Percentiles rank a stretch among this genome's conserved stretches.
phyloP scores from a whole-genome alignment of 192 early-diverging fungal species.

The Backusella sp. region DNA sequence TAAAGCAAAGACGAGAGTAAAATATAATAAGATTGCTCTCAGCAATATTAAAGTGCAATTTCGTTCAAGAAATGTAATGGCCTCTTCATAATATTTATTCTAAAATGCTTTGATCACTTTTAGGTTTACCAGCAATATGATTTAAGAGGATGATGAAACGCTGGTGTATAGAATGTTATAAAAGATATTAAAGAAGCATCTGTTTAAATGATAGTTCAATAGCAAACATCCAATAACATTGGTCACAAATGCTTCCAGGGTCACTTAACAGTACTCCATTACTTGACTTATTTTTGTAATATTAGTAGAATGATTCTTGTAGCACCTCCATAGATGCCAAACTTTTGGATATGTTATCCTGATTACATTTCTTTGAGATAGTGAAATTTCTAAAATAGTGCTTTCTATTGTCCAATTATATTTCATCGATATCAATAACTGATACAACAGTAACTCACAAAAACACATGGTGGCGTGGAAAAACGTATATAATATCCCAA shows the following conservation, averaged over 20 bases:
- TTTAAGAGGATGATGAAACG: not conserved
- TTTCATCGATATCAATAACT: not conserved
- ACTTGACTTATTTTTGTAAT: not conserved
- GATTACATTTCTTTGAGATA: not conserved
- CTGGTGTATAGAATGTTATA: not conserved
- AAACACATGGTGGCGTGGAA: not conserved
- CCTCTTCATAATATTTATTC: not conserved
- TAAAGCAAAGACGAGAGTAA: not conserved
- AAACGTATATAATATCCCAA: not conserved
- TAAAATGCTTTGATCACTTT: not conserved
- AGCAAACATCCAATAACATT: not conserved
- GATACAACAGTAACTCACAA: not conserved
- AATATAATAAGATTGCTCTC: not conserved
- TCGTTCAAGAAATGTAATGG: not conserved
- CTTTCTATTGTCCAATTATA: conserved; percentile 4
- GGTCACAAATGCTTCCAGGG: not conserved
- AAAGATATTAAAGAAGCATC: not conserved
- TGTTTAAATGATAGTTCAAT: not conserved
- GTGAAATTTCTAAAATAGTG: not conserved
- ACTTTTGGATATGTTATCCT: not conserved
- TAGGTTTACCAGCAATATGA: not conserved
- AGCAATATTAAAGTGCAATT: not conserved
- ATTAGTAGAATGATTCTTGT: not conserved
- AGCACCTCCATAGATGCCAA: not conserved
- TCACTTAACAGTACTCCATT: not conserved